These are phyloP conservation scores for Ogataea angusta DNA, from an alignment of 805 yeast species.

Conservation along the genomic window DNA sequence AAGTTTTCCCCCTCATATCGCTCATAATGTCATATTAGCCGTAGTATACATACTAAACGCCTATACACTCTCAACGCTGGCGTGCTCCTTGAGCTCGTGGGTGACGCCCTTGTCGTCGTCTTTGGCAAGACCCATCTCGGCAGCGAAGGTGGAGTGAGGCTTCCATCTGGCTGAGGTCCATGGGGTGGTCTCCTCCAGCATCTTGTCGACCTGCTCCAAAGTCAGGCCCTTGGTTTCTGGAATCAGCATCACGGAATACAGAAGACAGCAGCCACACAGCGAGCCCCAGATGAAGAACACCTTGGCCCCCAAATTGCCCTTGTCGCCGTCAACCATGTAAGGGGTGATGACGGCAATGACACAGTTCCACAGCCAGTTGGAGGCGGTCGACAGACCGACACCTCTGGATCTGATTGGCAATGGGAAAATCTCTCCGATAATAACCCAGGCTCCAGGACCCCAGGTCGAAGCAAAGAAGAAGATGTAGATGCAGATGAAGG, in stretches of 20 bases:
- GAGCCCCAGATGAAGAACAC: conserved; percentile 76
- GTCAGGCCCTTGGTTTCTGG: conserved; percentile 80
- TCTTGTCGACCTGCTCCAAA: conserved; percentile 72
- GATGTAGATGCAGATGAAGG: conserved; percentile 57
- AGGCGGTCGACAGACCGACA: conserved; percentile 65
- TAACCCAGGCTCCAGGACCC: conserved; percentile 81
- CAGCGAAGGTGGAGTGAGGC: conserved; percentile 33
- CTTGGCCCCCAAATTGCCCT: conserved; percentile 58
- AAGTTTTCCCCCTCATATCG: background rate
- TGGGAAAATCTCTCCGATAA: conserved; percentile 61
- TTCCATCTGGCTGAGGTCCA: conserved; percentile 34
- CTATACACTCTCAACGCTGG: conserved; percentile 13
- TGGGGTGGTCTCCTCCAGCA: conserved; percentile 37
- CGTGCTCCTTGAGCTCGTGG: conserved; percentile 20
- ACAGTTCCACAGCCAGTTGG: conserved; percentile 79
- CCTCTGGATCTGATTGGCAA: conserved; percentile 73
- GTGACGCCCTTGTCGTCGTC: conserved; percentile 19
- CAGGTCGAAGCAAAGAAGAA: conserved; percentile 78
- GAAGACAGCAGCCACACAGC: conserved; percentile 39
- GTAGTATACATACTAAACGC: background rate
- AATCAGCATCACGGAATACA: conserved; percentile 70
- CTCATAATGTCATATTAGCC: conserved; percentile 3
- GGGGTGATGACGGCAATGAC: conserved; percentile 76
- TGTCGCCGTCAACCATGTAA: conserved; percentile 61
- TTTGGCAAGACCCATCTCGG: conserved; percentile 28